Evolutionary conservation across 2,329 filamentous ascomycete genomes (phyloP).

Genomic region (Pseudocercospora crystallina): DNA sequence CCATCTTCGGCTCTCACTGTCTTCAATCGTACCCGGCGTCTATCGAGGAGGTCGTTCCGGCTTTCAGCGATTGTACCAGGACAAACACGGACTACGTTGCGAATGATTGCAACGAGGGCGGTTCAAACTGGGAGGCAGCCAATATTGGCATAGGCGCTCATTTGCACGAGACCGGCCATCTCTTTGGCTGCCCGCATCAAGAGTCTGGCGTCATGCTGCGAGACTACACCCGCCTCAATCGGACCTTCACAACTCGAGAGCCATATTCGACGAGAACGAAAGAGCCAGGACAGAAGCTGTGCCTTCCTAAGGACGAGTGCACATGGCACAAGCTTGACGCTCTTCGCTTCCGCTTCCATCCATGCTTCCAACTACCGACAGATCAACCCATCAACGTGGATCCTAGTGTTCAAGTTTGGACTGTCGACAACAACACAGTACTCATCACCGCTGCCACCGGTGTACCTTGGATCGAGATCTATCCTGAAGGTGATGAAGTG

Average conservation of each 20-base stretch:
- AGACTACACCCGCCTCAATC: constrained; percentile 81
- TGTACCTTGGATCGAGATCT: constrained; percentile 82
- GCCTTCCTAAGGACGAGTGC: constrained; percentile 78
- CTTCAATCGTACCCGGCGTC: constrained; percentile 86
- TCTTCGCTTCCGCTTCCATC: constrained; percentile 84
- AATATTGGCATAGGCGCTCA: constrained; percentile 93
- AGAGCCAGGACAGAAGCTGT: constrained; percentile 71
- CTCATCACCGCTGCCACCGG: constrained; percentile 78
- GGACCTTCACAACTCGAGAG: constrained; percentile 78
- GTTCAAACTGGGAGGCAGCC: constrained; percentile 92
- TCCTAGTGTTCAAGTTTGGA: constrained; percentile 80
- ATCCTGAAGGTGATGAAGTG: constrained; percentile 72
- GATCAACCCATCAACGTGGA: constrained; percentile 67
- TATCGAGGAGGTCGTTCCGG: constrained; percentile 85
- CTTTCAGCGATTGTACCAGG: constrained; percentile 85
- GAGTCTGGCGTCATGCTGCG: constrained; percentile 89
- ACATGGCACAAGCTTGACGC: constrained; percentile 87
- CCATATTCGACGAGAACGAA: constrained; percentile 85
- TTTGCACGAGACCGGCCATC: constrained; percentile 83
- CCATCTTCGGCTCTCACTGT: constrained; percentile 88
- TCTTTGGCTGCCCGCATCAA: constrained; percentile 87
- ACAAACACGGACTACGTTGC: constrained; percentile 78
- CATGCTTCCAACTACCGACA: constrained; percentile 80
- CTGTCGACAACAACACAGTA: constrained; percentile 73
- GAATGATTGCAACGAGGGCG: constrained; percentile 83